Evolutionary conservation across 345 rosid genomes (phyloP), one percentile per base, ranked within the genome.

Genomic region (Moricandia arvensis): DNA sequence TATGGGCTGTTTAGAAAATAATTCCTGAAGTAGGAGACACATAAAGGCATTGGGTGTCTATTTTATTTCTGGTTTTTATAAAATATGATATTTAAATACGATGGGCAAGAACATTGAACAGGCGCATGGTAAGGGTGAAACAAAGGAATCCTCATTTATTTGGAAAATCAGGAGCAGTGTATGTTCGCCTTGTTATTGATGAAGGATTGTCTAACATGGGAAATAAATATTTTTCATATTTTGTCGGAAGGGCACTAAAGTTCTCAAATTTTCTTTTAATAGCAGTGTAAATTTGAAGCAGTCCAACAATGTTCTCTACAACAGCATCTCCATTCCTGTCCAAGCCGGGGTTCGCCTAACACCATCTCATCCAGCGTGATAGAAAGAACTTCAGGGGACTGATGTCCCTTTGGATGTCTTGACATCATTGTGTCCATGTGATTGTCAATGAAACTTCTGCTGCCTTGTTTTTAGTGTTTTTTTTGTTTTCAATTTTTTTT

Each of bases 11-110:
- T 74, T 72, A 59, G 76, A 74, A 70, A 17, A 26, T 35, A 18
- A 57, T 63, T 45, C 78, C 72, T 62, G 74, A 84, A 77, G 87
- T 69, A 69, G 30, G 60, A 74, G 62, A 58, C 68, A 69, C 82
- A 43, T 65, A 77, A 77, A 77, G 76, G 45, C 66, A 62, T 63
- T 69, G 49, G 37, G 55, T 60, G 68, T 61, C 58, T 35, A 60
- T 6, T 66, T 47, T 30, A 15, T 45, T 45, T 47, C n/a, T n/a
- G n/a, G n/a, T n/a, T n/a, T n/a, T 8, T 0, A 17, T 7, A 53
- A 13, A 53, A 61, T 45, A 7, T 33, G 29, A 34, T 3, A 29
- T n/a, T 26, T 6, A 51, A 60, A 29, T 35, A 29, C 6, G 6
- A 54, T 53, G 75, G 75, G 66, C 26, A 31, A 70, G 57, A 63